Percentiles rank a stretch among this genome's conserved stretches.
Conservation (phyloP, 257 asterid genomes). For the Nicotiana paniculata region DNA sequence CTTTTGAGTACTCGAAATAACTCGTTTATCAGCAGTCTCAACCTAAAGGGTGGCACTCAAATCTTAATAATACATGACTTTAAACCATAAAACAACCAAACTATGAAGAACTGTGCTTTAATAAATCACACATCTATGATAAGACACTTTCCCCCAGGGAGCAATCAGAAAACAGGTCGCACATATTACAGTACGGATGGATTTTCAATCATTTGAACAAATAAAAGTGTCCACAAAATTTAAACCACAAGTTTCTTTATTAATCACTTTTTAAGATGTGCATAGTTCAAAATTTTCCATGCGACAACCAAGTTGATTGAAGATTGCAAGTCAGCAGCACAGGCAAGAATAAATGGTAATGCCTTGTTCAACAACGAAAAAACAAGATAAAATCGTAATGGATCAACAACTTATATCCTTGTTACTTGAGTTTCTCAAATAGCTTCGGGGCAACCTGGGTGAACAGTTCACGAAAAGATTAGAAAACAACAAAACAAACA, state of each 20-base stretch:
- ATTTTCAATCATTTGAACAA: background rate
- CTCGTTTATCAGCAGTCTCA: background rate
- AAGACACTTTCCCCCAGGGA: background rate
- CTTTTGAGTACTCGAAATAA: background rate
- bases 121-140: background rate
- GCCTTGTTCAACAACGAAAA: background rate
- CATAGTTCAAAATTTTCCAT: background rate
- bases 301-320: background rate
- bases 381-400: background rate
- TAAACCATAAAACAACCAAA: background rate
- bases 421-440: constrained; percentile 12
- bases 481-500: background rate
- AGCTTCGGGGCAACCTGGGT: constrained; percentile 19
- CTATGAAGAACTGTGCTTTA: background rate
- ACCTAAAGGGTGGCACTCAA: background rate
- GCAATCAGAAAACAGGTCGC: background rate
- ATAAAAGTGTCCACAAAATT: background rate
- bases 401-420: background rate
- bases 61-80: background rate
- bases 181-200: background rate
- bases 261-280: background rate
- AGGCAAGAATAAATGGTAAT: background rate
- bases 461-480: background rate
- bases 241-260: background rate
- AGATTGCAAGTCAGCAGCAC: background rate